These are phyloP conservation scores for Acanthamoeba lenticulata DNA, from an alignment of 208 protist genomes.

Conservation along the genomic window DNA sequence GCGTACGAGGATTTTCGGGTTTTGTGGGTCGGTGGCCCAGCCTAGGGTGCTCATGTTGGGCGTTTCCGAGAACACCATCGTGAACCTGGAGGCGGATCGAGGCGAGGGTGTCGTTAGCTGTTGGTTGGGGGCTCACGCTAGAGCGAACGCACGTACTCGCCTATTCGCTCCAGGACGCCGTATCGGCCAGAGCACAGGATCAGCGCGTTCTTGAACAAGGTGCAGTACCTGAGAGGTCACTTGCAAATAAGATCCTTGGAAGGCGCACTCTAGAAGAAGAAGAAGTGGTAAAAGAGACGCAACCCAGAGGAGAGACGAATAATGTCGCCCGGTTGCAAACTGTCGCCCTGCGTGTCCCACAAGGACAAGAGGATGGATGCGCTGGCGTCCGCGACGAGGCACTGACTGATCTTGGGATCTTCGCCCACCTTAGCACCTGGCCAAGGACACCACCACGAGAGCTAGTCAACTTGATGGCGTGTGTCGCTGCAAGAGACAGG, in stretches of 20 bases:
- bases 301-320: neutral
- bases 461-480: too few species aligned
- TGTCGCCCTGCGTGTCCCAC: neutral
- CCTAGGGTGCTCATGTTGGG: neutral
- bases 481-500: too few species aligned
- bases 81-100: neutral
- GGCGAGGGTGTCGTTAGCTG: neutral
- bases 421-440: neutral
- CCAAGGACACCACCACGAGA: too few species aligned
- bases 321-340: neutral
- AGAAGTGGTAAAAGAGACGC: too few species aligned
- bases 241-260: too few species aligned
- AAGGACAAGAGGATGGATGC: neutral
- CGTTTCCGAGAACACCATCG: neutral
- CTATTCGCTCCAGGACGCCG: neutral
- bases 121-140: too few species aligned
- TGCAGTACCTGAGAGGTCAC: constrained; percentile 30
- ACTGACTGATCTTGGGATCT: neutral
- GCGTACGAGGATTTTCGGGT: constrained; percentile 17
- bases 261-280: too few species aligned
- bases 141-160: constrained; percentile 24
- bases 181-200: constrained; percentile 20
- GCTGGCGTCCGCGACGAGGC: constrained; percentile 22
- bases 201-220: neutral
- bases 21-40: neutral